Conservation (phyloP, 306 rosid genomes). For the Inga laurina region DNA sequence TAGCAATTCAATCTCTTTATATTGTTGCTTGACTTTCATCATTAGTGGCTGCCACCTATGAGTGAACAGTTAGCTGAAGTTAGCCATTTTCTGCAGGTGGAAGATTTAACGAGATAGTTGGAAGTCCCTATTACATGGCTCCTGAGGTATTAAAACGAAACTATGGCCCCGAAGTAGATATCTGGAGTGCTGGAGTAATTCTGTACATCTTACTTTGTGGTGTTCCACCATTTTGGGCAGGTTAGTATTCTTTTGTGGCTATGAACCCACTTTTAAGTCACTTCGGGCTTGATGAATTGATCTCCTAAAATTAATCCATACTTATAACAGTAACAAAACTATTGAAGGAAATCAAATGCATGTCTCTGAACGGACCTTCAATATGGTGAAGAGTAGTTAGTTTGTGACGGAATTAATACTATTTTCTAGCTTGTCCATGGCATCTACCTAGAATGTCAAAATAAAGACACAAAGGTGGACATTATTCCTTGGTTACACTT, state of each 20-base stretch:
- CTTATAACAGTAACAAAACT: background rate
- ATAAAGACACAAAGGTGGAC: background rate
- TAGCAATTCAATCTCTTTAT: background rate
- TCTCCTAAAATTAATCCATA: background rate
- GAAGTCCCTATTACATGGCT: conserved; percentile 99
- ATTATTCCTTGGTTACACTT: background rate
- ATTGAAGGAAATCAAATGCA: background rate
- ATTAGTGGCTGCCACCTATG: conserved; percentile 17
- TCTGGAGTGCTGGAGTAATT: conserved; percentile 99
- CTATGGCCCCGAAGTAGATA: conserved; percentile 93
- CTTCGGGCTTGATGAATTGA: conserved; percentile 19
- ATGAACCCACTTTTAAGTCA: conserved; percentile 22
- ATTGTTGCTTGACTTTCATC: conserved; percentile 15
- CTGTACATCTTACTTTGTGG: conserved; percentile 96
- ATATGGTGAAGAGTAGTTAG: background rate
- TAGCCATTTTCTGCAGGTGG: conserved; percentile 56
- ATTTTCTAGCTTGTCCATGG: background rate
- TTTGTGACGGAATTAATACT: background rate
- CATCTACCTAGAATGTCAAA: conserved; percentile 5
- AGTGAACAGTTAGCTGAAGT: conserved; percentile 26
- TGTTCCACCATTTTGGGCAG: conserved; percentile 99
- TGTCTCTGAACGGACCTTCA: background rate
- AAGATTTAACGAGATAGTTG: conserved; percentile 85
- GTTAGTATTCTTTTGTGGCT: conserved; percentile 48
- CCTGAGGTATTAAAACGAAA: conserved; percentile 88